Evolutionary conservation across 257 asterid genomes (phyloP).

Genomic region (Solanum corneliomulleri): DNA sequence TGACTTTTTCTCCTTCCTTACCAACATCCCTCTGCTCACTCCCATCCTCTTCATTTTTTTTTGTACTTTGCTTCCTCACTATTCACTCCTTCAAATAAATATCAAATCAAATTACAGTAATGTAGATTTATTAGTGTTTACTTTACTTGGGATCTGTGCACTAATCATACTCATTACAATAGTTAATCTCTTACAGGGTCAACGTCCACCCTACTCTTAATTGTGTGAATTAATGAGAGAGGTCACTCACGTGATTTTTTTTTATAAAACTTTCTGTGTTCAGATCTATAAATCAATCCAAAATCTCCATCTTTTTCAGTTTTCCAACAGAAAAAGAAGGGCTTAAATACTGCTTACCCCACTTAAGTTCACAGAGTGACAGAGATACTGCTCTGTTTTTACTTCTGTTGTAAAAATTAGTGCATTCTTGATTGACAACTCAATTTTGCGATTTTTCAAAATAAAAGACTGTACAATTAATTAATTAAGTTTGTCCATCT

Average conservation of each 20-base stretch:
- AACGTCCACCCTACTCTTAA: background rate
- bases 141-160: background rate
- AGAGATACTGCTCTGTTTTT: background rate
- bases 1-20: background rate
- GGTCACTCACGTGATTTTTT: background rate
- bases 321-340: background rate
- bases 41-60: background rate
- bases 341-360: background rate
- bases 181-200: background rate
- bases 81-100: background rate
- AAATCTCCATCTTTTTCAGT: background rate
- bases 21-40: background rate
- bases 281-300: background rate
- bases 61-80: background rate
- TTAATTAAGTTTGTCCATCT: background rate
- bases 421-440: background rate
- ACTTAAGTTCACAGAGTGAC: background rate
- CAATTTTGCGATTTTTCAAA: background rate
- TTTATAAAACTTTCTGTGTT: background rate
- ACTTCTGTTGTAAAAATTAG: background rate
- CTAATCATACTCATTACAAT: background rate
- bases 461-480: background rate
- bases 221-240: background rate
- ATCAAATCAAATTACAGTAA: background rate
- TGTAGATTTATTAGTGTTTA: background rate